phyloP scores from a whole-genome alignment of 2,329 filamentous ascomycete species.

The Alternaria brassicicola region DNA sequence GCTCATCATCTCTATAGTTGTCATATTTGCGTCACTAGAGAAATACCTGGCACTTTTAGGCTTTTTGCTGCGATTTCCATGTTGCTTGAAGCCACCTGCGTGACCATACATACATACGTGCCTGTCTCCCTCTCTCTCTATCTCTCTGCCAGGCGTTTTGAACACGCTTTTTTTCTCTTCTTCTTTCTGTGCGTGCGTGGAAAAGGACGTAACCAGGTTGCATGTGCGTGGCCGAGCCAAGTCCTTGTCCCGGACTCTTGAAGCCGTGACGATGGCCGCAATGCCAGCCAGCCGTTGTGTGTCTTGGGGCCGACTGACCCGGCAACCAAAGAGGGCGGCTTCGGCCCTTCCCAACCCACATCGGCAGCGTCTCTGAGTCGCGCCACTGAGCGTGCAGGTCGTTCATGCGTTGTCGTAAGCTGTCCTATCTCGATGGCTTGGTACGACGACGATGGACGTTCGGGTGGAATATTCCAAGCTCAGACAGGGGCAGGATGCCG shows the following conservation, averaged over 20 bases:
- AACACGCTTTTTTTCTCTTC: not conserved
- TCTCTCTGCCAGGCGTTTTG: not conserved
- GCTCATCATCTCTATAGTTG: slow-evolving; percentile 47
- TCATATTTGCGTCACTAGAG: slow-evolving; percentile 56
- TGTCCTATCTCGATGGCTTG: not conserved
- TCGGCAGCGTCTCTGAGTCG: not conserved
- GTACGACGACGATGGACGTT: slow-evolving; percentile 4
- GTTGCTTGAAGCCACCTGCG: slow-evolving; percentile 48
- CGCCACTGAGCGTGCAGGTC: not conserved
- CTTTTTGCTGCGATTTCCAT: slow-evolving; percentile 42
- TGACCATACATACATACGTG: slow-evolving; percentile 50
- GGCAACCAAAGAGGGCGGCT: not conserved
- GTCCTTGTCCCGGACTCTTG: not conserved
- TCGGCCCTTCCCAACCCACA: not conserved
- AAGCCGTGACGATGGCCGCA: not conserved
- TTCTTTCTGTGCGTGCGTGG: not conserved
- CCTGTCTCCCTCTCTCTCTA: too few species aligned
- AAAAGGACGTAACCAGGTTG: not conserved
- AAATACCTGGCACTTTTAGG: slow-evolving; percentile 45
- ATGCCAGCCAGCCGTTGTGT: not conserved
- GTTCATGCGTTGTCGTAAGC: slow-evolving; percentile 4
- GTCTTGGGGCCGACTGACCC: not conserved
- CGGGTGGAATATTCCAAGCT: slow-evolving; percentile 2
- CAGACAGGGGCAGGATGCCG: slow-evolving; percentile 20
- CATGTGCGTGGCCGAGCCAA: not conserved